Evolutionary conservation across 495 filamentous ascomycete species (phyloP).

Genomic region (Lasiosphaeria ovina): DNA sequence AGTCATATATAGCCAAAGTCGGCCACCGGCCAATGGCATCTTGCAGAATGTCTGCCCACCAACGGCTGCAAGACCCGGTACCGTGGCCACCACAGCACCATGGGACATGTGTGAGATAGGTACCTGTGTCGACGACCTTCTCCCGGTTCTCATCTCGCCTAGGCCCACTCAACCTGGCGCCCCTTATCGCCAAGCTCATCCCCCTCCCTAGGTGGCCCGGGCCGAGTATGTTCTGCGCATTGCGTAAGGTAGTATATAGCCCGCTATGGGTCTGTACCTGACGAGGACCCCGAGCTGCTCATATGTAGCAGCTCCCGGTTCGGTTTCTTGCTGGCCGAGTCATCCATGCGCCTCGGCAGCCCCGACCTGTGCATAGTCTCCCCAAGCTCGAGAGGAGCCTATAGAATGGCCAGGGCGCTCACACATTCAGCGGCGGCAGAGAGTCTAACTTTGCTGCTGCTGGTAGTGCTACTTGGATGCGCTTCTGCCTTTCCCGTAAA

Average conservation of each 20-base stretch:
- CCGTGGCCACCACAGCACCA: too few species aligned
- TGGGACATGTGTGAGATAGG: background rate
- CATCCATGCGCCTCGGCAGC: background rate
- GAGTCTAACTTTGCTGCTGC: constrained; percentile 1
- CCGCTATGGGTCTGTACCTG: background rate
- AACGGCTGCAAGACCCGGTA: too few species aligned
- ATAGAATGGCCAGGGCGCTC: constrained; percentile 10
- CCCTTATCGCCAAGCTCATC: background rate
- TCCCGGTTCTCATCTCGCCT: background rate
- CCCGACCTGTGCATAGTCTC: background rate
- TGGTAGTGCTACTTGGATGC: constrained; percentile 2
- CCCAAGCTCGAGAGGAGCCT: background rate
- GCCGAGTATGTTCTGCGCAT: background rate
- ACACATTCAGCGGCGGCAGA: constrained; percentile 1
- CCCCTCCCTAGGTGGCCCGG: background rate
- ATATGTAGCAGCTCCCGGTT: background rate
- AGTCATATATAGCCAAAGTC: too few species aligned
- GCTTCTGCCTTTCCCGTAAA: constrained; percentile 11
- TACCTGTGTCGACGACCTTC: background rate
- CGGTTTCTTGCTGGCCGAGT: constrained; percentile 1
- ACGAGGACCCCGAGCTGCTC: background rate
- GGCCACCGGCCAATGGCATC: too few species aligned
- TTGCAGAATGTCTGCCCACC: too few species aligned
- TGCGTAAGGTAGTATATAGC: background rate
- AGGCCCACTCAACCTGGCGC: background rate